Base-by-base conservation (phyloP, 805 yeast species). In the Candida boidinii region DNA sequence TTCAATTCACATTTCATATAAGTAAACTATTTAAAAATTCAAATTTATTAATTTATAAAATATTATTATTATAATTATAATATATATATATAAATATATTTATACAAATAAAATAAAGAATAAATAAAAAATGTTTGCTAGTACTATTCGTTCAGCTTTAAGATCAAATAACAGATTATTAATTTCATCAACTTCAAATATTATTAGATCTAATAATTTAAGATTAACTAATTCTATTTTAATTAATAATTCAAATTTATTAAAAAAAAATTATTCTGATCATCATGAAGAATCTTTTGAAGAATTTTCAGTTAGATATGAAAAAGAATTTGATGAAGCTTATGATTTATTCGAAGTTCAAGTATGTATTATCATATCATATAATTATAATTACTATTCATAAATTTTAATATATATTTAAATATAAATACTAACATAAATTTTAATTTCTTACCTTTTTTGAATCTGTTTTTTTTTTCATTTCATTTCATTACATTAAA, bases 301-400 rank as follows among this genome's bases (percentile, higher is more conserved):
- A 66, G 96, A 88, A 68, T 87, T 86, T 72, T 85, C 95, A 34
- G 71, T 73, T 42, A 72, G 85, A 79, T 76, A 71, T 68, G 96
- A 86, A 69, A 83, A 86, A 66, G 96, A 92, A 60, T 92, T 92
- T 54, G 96, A 92, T 49, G 86, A 82, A 59, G 94, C 94, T 30
- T 82, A 83, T 61, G 94, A 82, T 58, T 66, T 82, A 38, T 82
- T 82, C 48, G 94, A 82, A 67, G 90, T 82, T 38, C 87, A 79
- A 64, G 61, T 57, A 48, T 29, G 62, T 56, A 31, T 28, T 14
- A 13, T 12, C 9, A 9, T 13, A 14, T 14, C 13, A 11, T 17
- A n/a, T n/a, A n/a, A n/a, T n/a, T n/a, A n/a, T n/a, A n/a, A n/a
- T n/a, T n/a, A n/a, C n/a, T n/a, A n/a, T n/a, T n/a, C n/a, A n/a